phyloP scores from a whole-genome alignment of 2,329 filamentous ascomycete species.

The Penicillium sp. region DNA sequence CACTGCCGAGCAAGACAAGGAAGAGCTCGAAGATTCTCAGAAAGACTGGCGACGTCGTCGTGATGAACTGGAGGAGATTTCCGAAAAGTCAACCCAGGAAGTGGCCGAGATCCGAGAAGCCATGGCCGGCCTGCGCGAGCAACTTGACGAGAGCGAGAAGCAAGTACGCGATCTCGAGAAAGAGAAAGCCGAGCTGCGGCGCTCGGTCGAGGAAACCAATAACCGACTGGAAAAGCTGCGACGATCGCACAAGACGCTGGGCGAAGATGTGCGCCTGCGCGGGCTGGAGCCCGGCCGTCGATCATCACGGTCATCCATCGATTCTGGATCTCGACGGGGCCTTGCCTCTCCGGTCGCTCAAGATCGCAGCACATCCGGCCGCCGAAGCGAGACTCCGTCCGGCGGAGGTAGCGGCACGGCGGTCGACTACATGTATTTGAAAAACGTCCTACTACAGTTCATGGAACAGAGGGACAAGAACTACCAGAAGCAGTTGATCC shows the following conservation, averaged over 20 bases:
- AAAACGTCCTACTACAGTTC: conserved; percentile 63
- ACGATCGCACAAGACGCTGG: conserved; percentile 59
- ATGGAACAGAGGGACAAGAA: conserved; percentile 64
- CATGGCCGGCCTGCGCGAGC: conserved; percentile 70
- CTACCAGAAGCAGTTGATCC: conserved; percentile 63
- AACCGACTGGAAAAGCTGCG: conserved; percentile 72
- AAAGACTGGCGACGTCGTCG: conserved; percentile 68
- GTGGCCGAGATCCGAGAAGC: conserved; percentile 69
- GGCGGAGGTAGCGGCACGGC: conserved; percentile 22
- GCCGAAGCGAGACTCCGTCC: conserved; percentile 38
- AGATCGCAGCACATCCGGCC: conserved; percentile 31
- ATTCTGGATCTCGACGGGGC: conserved; percentile 47
- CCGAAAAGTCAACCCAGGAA: conserved; percentile 67
- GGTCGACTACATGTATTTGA: conserved; percentile 61
- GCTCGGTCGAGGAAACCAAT: conserved; percentile 72
- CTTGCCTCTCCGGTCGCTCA: conserved; percentile 48
- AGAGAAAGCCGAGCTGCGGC: conserved; percentile 70
- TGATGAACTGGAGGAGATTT: conserved; percentile 69
- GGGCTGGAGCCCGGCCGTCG: conserved; percentile 44
- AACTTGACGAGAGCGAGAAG: conserved; percentile 81
- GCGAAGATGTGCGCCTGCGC: conserved; percentile 53
- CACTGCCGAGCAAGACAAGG: conserved; percentile 66
- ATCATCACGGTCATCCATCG: conserved; percentile 57
- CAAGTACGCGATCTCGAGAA: conserved; percentile 79
- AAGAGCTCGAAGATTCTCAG: conserved; percentile 69